phyloP scores from a whole-genome alignment of 2,329 filamentous ascomycete genomes.

The Niveomyces coronatus region DNA sequence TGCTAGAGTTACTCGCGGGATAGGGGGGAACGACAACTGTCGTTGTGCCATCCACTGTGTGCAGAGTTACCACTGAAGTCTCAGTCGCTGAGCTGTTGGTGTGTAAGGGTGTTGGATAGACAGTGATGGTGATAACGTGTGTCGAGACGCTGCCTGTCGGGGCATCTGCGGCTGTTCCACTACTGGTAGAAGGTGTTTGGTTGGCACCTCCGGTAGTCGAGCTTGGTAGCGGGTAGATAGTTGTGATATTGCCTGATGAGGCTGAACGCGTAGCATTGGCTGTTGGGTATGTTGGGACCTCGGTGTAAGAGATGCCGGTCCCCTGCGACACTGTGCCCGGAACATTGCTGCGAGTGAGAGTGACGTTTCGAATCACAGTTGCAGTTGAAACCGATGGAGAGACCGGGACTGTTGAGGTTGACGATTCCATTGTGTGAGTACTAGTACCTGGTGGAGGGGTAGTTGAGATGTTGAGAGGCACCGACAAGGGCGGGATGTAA shows the following conservation, averaged over 20 bases:
- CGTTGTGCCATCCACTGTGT: neutral
- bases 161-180: neutral
- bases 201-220: neutral
- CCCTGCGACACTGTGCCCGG: neutral
- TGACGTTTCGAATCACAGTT: slow-evolving; percentile 6
- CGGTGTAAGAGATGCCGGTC: neutral
- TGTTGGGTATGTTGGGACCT: neutral
- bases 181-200: neutral
- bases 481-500: slow-evolving; percentile 1
- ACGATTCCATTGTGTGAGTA: neutral
- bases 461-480: slow-evolving; percentile 2
- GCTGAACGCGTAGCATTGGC: neutral
- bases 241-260: neutral
- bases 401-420: neutral
- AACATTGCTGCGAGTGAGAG: neutral
- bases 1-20: neutral
- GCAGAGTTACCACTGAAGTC: neutral
- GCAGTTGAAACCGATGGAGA: neutral
- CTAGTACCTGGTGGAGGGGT: neutral
- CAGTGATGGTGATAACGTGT: slow-evolving; percentile 3
- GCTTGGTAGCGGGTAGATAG: neutral
- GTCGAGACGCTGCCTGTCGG: neutral
- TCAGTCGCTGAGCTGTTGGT: neutral
- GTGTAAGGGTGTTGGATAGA: slow-evolving; percentile 1
- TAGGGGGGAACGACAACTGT: neutral